phyloP scores from a whole-genome alignment of 768 basidiomycete genomes.

The Kwoniella shandongensis region DNA sequence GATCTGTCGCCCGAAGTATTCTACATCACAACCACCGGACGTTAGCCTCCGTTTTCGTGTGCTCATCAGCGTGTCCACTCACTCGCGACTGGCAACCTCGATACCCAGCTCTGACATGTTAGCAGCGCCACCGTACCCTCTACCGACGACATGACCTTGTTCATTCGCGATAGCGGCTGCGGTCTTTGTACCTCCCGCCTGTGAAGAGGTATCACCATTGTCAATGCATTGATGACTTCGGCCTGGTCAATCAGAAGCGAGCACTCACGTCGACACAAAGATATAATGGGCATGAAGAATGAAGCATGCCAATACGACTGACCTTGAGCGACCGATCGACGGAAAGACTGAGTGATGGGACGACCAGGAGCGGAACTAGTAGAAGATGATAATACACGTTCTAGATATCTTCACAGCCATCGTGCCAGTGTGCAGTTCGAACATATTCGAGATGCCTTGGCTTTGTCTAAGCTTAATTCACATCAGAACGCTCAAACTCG shows the following conservation, averaged over 20 bases:
- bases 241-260: no score
- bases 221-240: no score
- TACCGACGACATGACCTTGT: constrained; percentile 64
- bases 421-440: no score
- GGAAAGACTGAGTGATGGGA: no score
- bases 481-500: no score
- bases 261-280: background rate
- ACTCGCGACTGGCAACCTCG: background rate
- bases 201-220: background rate
- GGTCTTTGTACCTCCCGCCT: constrained; percentile 75
- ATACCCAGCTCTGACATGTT: constrained; percentile 76
- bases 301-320: background rate
- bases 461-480: no score
- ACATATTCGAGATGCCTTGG: no score
- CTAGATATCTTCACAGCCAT: no score
- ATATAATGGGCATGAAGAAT: background rate
- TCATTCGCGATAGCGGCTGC: constrained; percentile 66
- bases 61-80: constrained; percentile 29
- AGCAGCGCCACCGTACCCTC: constrained; percentile 71
- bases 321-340: no score
- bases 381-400: no score
- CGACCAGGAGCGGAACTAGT: no score
- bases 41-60: no score
- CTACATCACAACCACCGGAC: background rate
- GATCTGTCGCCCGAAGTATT: background rate